These are phyloP conservation scores for Ambrosiella beaveri DNA, from an alignment of 2,329 filamentous ascomycete species.

Conservation along the genomic window DNA sequence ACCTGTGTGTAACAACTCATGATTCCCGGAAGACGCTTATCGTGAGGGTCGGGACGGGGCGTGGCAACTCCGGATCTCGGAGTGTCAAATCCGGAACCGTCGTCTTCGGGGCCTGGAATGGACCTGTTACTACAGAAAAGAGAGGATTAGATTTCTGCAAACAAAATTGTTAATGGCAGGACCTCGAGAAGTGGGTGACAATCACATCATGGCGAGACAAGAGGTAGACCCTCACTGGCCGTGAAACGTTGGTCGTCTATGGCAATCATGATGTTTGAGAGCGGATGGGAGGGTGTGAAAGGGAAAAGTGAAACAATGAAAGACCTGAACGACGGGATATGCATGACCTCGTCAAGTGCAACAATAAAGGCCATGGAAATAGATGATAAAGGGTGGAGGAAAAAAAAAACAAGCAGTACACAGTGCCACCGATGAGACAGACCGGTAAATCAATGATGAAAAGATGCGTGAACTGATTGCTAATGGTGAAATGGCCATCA, in stretches of 20 bases:
- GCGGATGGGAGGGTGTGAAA: too few species aligned
- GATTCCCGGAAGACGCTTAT: slow-evolving; percentile 91
- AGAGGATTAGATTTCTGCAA: slow-evolving; percentile 15
- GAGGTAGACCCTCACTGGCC: too few species aligned
- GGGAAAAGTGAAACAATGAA: too few species aligned
- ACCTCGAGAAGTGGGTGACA: slow-evolving; percentile 14
- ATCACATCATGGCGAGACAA: too few species aligned
- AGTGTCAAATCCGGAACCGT: slow-evolving; percentile 69
- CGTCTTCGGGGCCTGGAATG: slow-evolving; percentile 37
- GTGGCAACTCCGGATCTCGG: slow-evolving; percentile 85
- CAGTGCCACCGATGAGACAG: not conserved
- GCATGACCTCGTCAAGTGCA: not conserved
- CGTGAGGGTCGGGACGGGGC: slow-evolving; percentile 78
- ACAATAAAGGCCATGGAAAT: not conserved
- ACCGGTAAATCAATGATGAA: not conserved
- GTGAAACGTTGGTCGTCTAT: too few species aligned
- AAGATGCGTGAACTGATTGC: not conserved
- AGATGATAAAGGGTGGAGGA: not conserved
- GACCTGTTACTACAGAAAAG: slow-evolving; percentile 34
- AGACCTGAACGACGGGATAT: not conserved
- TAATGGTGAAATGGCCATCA: not conserved
- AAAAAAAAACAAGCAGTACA: not conserved
- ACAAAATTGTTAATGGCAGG: slow-evolving; percentile 23
- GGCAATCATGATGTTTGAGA: too few species aligned
- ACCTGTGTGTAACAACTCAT: slow-evolving; percentile 99